A percentile compares a stretch with the other conserved stretches of the same genome.
These are phyloP conservation scores for Thalassiosira tumida DNA, from an alignment of 352 stramenopile genomes.

Conservation along the genomic window DNA sequence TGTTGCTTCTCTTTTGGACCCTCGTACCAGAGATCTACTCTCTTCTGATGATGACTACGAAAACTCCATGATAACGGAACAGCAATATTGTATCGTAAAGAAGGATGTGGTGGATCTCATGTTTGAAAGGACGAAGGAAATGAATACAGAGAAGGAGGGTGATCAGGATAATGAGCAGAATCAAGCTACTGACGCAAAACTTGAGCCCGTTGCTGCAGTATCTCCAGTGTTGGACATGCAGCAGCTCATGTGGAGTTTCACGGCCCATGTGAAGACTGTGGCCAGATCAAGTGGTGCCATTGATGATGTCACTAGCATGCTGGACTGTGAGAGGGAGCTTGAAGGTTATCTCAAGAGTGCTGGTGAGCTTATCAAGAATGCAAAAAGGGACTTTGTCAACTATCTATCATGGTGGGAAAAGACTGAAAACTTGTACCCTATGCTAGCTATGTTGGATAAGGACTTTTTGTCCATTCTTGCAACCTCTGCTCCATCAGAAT, in stretches of 20 bases:
- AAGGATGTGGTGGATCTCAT: neutral
- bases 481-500: constrained; percentile 35
- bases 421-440: neutral
- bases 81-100: neutral
- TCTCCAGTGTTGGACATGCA: neutral
- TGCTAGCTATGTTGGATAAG: neutral
- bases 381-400: neutral
- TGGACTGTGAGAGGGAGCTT: neutral
- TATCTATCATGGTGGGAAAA: neutral
- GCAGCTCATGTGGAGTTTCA: neutral
- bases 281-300: neutral
- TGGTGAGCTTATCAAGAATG: neutral
- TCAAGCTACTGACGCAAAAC: too few relatives aligned
- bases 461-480: constrained; percentile 26
- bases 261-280: neutral
- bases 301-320: neutral
- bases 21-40: neutral
- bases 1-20: neutral
- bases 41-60: neutral
- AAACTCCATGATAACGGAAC: neutral
- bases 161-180: too few relatives aligned
- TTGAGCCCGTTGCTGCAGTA: too few relatives aligned
- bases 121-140: neutral
- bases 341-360: neutral
- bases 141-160: neutral